Percentiles rank a stretch among this genome's conserved stretches.
Evolutionary conservation across 2,329 filamentous ascomycete genomes (phyloP).

Genomic region (Rutstroemia sp.): DNA sequence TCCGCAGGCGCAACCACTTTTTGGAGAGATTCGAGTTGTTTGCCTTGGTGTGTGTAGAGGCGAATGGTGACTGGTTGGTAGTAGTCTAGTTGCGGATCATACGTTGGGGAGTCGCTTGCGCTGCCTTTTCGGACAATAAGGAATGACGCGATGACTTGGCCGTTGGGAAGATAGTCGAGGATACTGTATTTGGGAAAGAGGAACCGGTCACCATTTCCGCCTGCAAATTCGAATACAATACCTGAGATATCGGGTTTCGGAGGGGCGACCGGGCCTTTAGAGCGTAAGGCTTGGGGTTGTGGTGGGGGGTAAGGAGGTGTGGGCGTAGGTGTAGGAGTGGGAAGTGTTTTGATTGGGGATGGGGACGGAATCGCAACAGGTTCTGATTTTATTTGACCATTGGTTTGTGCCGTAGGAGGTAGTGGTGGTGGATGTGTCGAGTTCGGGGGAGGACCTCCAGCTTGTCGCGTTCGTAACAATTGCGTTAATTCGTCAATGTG

Average conservation of each 20-base stretch:
- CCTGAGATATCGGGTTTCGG: constrained; percentile 54
- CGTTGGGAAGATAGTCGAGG: constrained; percentile 56
- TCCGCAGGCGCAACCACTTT: constrained; percentile 55
- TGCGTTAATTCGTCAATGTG: constrained; percentile 73
- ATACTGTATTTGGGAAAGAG: constrained; percentile 74
- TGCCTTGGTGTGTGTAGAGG: constrained; percentile 45
- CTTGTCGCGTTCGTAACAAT: constrained; percentile 54
- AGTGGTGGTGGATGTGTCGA: constrained; percentile 15
- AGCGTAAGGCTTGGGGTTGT: constrained; percentile 48
- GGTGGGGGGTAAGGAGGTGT: constrained; percentile 16
- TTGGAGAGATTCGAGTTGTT: constrained; percentile 52
- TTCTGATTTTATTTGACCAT: constrained; percentile 14
- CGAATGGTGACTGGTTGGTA: constrained; percentile 68
- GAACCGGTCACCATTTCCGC: constrained; percentile 65
- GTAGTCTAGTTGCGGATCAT: constrained; percentile 59
- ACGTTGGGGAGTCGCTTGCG: constrained; percentile 51
- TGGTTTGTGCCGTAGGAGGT: constrained; percentile 5
- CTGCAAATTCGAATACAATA: constrained; percentile 61
- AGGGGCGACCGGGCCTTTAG: constrained; percentile 49
- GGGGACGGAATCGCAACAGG: constrained; percentile 19
- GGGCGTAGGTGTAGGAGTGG: constrained; percentile 13
- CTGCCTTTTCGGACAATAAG: constrained; percentile 68
- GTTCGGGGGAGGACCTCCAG: constrained; percentile 33
- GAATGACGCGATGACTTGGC: constrained; percentile 65
- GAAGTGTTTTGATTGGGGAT: constrained; percentile 6